Percentiles rank a stretch among this genome's conserved stretches.
phyloP scores from a whole-genome alignment of 2,329 filamentous ascomycete genomes.

The Penicillium vulpinum region DNA sequence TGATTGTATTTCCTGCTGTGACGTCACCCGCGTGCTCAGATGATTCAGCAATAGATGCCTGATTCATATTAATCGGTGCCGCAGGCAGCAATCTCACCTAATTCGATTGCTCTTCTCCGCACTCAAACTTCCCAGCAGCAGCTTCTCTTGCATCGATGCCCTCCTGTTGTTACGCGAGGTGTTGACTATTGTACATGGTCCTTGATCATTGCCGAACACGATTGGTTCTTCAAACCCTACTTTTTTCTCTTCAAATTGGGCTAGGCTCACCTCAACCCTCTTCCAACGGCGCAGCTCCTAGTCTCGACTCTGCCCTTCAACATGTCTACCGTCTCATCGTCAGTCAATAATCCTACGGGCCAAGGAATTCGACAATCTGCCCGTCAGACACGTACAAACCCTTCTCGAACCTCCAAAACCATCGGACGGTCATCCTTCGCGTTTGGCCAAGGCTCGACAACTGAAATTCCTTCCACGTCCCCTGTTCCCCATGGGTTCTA shows the following conservation, averaged over 20 bases:
- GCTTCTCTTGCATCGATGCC: slow-evolving; percentile 7
- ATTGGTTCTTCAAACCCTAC: slow-evolving; percentile 1
- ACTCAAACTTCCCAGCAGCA: slow-evolving; percentile 23
- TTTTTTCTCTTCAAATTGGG: slow-evolving; percentile 7
- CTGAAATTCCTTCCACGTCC: slow-evolving; percentile 29
- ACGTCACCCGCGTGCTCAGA: slow-evolving; percentile 9
- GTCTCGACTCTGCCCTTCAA: slow-evolving; percentile 11
- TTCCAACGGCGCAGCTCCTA: slow-evolving; percentile 13
- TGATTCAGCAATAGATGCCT: slow-evolving; percentile 20
- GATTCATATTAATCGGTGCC: neutral
- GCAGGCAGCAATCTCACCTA: slow-evolving; percentile 23
- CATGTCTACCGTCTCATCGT: slow-evolving; percentile 32
- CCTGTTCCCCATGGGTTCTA: slow-evolving; percentile 56
- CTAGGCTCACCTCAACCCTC: slow-evolving; percentile 12
- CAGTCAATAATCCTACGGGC: slow-evolving; percentile 29
- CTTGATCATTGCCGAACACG: neutral
- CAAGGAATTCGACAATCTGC: slow-evolving; percentile 37
- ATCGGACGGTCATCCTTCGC: slow-evolving; percentile 43
- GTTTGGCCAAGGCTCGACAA: slow-evolving; percentile 35
- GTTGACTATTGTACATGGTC: slow-evolving; percentile 1
- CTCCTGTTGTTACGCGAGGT: slow-evolving; percentile 6
- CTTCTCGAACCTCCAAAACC: slow-evolving; percentile 51
- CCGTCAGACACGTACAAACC: slow-evolving; percentile 52
- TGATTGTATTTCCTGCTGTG: neutral
- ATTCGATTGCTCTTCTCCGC: slow-evolving; percentile 30